phyloP scores from a whole-genome alignment of 1,139 yeast species.

The Blastobotrys arbuscula region DNA sequence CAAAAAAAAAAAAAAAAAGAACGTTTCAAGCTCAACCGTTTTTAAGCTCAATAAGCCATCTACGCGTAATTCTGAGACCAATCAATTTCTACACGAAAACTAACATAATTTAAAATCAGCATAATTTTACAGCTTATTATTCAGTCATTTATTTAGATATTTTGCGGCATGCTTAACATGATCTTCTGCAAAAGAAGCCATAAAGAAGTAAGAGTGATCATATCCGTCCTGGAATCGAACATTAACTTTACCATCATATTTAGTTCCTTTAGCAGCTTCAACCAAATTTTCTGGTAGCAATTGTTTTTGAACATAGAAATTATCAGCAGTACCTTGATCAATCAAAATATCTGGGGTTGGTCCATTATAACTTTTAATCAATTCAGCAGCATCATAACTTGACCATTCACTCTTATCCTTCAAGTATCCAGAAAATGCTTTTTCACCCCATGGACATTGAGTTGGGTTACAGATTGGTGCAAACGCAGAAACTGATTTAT shows the following conservation, averaged over 20 bases:
- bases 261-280: slow-evolving; percentile 54
- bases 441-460: slow-evolving; percentile 77
- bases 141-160: slow-evolving; percentile 37
- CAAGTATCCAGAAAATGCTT: slow-evolving; percentile 73
- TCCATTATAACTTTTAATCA: slow-evolving; percentile 53
- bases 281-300: slow-evolving; percentile 71
- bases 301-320: slow-evolving; percentile 62
- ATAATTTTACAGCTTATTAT: slow-evolving; percentile 2
- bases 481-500: slow-evolving; percentile 83
- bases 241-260: slow-evolving; percentile 55
- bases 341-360: slow-evolving; percentile 61
- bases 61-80: no score
- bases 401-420: slow-evolving; percentile 49
- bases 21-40: no score
- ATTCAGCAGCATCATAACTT: slow-evolving; percentile 77
- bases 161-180: slow-evolving; percentile 88
- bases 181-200: slow-evolving; percentile 72
- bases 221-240: slow-evolving; percentile 71
- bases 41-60: no score
- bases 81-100: no score
- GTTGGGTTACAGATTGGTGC: slow-evolving; percentile 84
- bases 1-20: no score
- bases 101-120: no score
- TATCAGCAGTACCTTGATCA: slow-evolving; percentile 77
- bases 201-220: slow-evolving; percentile 87